Conservation (phyloP, 2,329 filamentous ascomycete species). For the Ambrosiella beaveri region DNA sequence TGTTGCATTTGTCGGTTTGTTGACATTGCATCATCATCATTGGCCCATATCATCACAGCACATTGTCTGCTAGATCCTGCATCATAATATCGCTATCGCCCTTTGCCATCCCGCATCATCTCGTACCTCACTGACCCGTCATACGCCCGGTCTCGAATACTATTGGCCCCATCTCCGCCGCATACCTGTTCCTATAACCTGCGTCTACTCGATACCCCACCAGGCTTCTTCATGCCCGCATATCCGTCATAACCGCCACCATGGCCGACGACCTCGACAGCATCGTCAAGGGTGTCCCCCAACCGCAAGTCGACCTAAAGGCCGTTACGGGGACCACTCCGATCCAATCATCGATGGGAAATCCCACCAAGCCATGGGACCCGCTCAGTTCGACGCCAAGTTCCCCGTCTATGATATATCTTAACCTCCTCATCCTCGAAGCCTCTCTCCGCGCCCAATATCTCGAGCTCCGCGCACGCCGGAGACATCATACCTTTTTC, state of each 20-base stretch:
- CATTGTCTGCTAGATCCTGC: too few species aligned
- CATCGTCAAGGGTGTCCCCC: constrained; percentile 76
- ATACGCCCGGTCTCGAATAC: too few species aligned
- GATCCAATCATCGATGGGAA: constrained; percentile 26
- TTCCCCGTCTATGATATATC: constrained; percentile 87
- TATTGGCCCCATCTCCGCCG: too few species aligned
- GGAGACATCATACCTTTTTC: constrained; percentile 87
- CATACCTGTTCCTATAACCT: neutral
- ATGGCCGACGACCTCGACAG: constrained; percentile 43
- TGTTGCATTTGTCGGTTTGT: too few species aligned
- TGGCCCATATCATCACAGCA: too few species aligned
- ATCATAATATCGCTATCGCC: too few species aligned
- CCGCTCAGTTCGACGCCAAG: constrained; percentile 71
- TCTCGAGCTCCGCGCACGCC: constrained; percentile 70
- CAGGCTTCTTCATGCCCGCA: neutral
- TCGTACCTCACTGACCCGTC: too few species aligned
- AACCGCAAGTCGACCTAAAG: constrained; percentile 35
- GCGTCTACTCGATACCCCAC: neutral
- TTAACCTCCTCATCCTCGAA: constrained; percentile 94
- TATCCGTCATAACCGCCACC: neutral
- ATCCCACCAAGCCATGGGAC: constrained; percentile 37
- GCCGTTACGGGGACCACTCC: constrained; percentile 18
- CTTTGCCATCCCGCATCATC: too few species aligned
- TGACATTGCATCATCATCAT: too few species aligned
- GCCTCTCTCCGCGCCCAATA: constrained; percentile 86